These are phyloP conservation scores for Sporothrix mexicana DNA, from an alignment of 2,329 filamentous ascomycete genomes.

Conservation along the genomic window DNA sequence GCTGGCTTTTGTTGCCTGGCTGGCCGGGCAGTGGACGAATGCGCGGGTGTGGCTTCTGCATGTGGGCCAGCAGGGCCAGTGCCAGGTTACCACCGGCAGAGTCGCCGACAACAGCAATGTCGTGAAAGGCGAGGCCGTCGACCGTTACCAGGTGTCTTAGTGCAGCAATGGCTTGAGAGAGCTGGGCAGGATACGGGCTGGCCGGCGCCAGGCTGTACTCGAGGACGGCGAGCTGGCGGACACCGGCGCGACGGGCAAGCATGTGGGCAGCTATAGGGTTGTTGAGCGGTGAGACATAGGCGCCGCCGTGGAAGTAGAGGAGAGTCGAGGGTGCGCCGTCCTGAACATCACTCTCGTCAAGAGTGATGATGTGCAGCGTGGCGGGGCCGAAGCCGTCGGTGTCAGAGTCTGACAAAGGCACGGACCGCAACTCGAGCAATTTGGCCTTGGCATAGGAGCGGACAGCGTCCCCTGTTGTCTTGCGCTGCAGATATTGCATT, in stretches of 20 bases:
- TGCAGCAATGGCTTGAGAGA: conserved; percentile 38
- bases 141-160: conserved; percentile 37
- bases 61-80: conserved; percentile 38
- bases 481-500: conserved; percentile 29
- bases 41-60: conserved; percentile 36
- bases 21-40: conserved; percentile 32
- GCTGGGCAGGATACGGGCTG: conserved; percentile 39
- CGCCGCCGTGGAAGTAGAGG: conserved; percentile 38
- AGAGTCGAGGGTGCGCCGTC: conserved; percentile 30
- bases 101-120: conserved; percentile 39
- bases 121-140: conserved; percentile 26
- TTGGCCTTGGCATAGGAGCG: conserved; percentile 32
- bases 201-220: conserved; percentile 40
- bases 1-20: background rate
- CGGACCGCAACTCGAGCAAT: conserved; percentile 31
- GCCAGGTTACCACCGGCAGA: conserved; percentile 40
- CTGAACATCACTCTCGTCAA: background rate
- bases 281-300: conserved; percentile 32
- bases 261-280: conserved; percentile 29
- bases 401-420: conserved; percentile 28
- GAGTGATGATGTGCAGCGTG: conserved; percentile 7
- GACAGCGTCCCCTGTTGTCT: conserved; percentile 36
- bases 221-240: conserved; percentile 37
- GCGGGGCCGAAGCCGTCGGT: conserved; percentile 30
- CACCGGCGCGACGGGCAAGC: conserved; percentile 29